phyloP scores from a whole-genome alignment of 805 yeast genomes.

The Candida orba region DNA sequence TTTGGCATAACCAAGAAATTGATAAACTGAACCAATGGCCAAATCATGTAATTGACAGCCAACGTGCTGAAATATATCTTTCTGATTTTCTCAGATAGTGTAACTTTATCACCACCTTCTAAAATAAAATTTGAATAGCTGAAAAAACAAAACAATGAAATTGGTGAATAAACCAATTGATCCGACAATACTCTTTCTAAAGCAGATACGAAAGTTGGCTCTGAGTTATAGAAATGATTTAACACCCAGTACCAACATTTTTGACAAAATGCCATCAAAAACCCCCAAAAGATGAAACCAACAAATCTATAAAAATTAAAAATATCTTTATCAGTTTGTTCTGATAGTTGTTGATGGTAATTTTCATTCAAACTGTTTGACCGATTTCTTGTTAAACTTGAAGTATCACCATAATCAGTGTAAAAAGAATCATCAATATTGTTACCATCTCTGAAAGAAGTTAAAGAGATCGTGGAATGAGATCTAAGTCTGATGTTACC shows the following conservation, averaged over 20 bases:
- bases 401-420: conserved; percentile 27
- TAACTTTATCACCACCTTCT: conserved; percentile 64
- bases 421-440: conserved; percentile 18
- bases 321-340: conserved; percentile 22
- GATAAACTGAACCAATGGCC: conserved; percentile 78
- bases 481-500: conserved; percentile 4
- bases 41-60: conserved; percentile 61
- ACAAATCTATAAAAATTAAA: conserved; percentile 67
- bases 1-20: conserved; percentile 67
- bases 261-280: conserved; percentile 72
- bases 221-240: conserved; percentile 68
- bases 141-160: conserved; percentile 74
- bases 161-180: conserved; percentile 83
- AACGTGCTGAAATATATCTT: conserved; percentile 62
- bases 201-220: conserved; percentile 79
- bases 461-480: conserved; percentile 11
- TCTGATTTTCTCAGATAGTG: conserved; percentile 55
- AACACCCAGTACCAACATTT: conserved; percentile 84
- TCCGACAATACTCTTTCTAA: conserved; percentile 84
- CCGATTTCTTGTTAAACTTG: conserved; percentile 17
- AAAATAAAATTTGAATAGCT: conserved; percentile 76
- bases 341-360: conserved; percentile 25
- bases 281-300: conserved; percentile 86
- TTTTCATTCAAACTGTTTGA: conserved; percentile 22
- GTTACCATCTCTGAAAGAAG: conserved; percentile 7